Conservation (phyloP, 2,329 filamentous ascomycete species). For the Phialemoniopsis sp. region DNA sequence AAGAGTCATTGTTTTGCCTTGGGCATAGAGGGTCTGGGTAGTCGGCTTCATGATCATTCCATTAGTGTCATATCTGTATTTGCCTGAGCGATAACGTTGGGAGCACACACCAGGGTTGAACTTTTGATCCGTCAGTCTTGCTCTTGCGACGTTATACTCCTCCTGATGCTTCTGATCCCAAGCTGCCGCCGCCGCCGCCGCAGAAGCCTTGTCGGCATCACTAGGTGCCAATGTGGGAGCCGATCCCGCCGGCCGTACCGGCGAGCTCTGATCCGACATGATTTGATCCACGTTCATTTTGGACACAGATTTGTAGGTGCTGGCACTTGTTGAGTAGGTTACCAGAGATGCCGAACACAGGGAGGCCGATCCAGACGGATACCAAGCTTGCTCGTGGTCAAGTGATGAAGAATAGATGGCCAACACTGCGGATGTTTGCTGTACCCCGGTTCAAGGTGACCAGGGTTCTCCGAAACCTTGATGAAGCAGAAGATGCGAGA, state of each 20-base stretch:
- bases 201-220: neutral
- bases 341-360: too few relatives aligned
- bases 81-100: neutral
- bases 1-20: slow-evolving; percentile 18
- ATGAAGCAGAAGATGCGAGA: too few relatives aligned
- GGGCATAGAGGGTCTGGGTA: slow-evolving; percentile 44
- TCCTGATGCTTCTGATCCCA: slow-evolving; percentile 29
- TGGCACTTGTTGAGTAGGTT: too few relatives aligned
- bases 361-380: too few relatives aligned
- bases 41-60: too few relatives aligned
- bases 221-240: neutral
- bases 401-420: too few relatives aligned
- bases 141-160: slow-evolving; percentile 32
- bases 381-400: too few relatives aligned
- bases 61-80: too few relatives aligned
- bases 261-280: slow-evolving; percentile 10
- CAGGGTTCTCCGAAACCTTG: too few relatives aligned
- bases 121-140: slow-evolving; percentile 35
- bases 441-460: too few relatives aligned
- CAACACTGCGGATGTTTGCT: too few relatives aligned
- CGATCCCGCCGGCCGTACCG: slow-evolving; percentile 6
- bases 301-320: too few relatives aligned
- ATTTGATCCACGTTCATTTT: slow-evolving; percentile 12
- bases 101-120: slow-evolving; percentile 39
- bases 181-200: neutral